Evolutionary conservation across 2,329 filamentous ascomycete species (phyloP), one percentile per base, ranked within the genome.

Genomic region (Dryadomyces sulphureus): DNA sequence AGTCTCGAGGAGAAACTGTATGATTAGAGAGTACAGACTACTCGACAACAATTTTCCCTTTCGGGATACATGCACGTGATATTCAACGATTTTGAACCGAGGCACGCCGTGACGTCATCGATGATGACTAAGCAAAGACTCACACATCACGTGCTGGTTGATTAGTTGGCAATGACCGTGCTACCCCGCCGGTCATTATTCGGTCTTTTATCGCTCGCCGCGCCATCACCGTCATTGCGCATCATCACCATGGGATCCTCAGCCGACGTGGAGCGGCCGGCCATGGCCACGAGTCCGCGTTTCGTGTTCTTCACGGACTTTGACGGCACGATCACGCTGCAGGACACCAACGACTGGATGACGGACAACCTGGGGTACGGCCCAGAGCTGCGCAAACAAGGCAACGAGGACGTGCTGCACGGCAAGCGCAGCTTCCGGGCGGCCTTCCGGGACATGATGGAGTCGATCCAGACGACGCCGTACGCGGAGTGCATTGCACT

Each of bases 241-340:
- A 32, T 32, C 16, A 4, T 12, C 5, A 36, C 34, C 11, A 38
- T 38, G 36, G 36, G 36, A 20, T 38, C 36, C 17, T 17, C 17
- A 7, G 7, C 20, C 30, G 32, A 14, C 35, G 44, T 47, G 24
- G 61, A 67, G 41, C 72, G 76, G 22, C 75, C 76, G 47, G 77
- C 77, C 39, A 65, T 81, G 61, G 68, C 68, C 56, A 78, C 70
- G 48, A 79, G 83, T 61, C 89, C 89, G 44, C 84, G 87, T 66
- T 84, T 86, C 69, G 89, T 98, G 70, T 95, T 98, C 75, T 96
- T 96, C 71, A 94, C 89, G 55, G 92, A 98, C 67, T 96, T 96
- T 61, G 92, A 98, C 65, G 92, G 92, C 58, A 96, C 89, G 45
- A 90, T 95, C 61, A 95, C 90, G 42, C 73, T 71, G 46, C 68